Evolutionary conservation across 2,329 filamentous ascomycete genomes (phyloP), one percentile per base, ranked within the genome.

Genomic region (Claviceps capensis): DNA sequence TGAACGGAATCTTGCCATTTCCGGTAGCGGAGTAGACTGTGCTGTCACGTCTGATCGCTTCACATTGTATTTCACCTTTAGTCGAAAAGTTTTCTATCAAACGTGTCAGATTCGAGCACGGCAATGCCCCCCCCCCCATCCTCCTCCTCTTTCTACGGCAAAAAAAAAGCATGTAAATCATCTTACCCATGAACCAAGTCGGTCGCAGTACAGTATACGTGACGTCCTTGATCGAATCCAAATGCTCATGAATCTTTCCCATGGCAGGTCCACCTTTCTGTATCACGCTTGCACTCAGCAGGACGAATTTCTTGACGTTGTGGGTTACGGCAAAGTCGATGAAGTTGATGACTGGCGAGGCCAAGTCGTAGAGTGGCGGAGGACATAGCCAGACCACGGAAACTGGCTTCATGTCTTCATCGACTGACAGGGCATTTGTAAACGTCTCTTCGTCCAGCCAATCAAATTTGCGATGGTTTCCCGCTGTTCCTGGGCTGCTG

Each of bases 131-230:
- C 5, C 7, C 4, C n/a, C 42, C 17, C 19, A 2, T 19, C 19
- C 19, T 19, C 19, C 19, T 19, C 19, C 19, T 19, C 19, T 2
- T 2, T 19, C 19, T 2, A 13, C 9, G 41, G 41, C 11, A 2
- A 14, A 22, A 7, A 22, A 4, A 14, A 22, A 11, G n/a, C 43
- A 4, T 11, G 9, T 4, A n/a, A 17, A 5, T 30, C 45, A 13
- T 47, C 34, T 40, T 40, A 48, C 47, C 47, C 47, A 48, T 48
- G 19, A 48, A 48, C 47, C 47, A 48, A 22, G 36, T 48, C 22
- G 47, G 47, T 6, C 47, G 47, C 36, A 48, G 47, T n/a, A 48
- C 47, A 3, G 47, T 17, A 22, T 48, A 48, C 11, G 23, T 40
- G 47, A 48, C 22, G 13, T 13, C 19, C 36, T 16, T 16, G 17